Conservation (phyloP, 495 filamentous ascomycete species). For the Letharia lupina region DNA sequence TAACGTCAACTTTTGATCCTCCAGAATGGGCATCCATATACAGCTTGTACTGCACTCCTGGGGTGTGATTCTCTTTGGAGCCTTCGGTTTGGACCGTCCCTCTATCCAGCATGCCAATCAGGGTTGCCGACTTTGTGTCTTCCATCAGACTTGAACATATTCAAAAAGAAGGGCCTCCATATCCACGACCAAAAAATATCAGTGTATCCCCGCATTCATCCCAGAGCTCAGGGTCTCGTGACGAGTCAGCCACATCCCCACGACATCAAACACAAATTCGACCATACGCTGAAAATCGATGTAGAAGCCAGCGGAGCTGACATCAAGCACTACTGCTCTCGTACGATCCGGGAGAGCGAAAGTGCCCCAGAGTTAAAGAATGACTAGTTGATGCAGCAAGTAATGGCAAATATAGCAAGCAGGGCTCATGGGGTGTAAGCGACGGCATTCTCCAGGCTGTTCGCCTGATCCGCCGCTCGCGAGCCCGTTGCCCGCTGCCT, state of each 20-base stretch:
- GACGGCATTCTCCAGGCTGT: not conserved
- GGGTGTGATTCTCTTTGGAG: not conserved
- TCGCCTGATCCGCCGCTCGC: not conserved
- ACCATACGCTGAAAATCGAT: conserved; percentile 15
- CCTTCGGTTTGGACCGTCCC: not conserved
- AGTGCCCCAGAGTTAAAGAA: not conserved
- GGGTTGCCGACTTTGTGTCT: conserved; percentile 30
- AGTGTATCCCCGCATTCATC: conserved; percentile 54
- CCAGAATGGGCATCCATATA: conserved; percentile 46
- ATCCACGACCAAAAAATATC: conserved; percentile 41
- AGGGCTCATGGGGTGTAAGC: conserved; percentile 25
- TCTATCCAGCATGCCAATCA: not conserved
- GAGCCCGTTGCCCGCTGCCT: too few species aligned
- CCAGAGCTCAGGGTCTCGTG: conserved; percentile 55
- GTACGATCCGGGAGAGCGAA: conserved; percentile 11
- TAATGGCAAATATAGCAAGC: conserved; percentile 12
- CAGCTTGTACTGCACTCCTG: conserved; percentile 38
- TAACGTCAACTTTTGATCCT: conserved; percentile 36
- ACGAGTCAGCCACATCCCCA: conserved; percentile 27
- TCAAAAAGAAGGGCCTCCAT: conserved; percentile 47
- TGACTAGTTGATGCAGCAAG: conserved; percentile 4
- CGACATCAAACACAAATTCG: conserved; percentile 22
- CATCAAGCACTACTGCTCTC: conserved; percentile 23
- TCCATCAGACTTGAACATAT: conserved; percentile 46
- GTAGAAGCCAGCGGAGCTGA: conserved; percentile 28